Base-by-base conservation (phyloP, 108 stramenopile species). In the Schizochytrium sp. region DNA sequence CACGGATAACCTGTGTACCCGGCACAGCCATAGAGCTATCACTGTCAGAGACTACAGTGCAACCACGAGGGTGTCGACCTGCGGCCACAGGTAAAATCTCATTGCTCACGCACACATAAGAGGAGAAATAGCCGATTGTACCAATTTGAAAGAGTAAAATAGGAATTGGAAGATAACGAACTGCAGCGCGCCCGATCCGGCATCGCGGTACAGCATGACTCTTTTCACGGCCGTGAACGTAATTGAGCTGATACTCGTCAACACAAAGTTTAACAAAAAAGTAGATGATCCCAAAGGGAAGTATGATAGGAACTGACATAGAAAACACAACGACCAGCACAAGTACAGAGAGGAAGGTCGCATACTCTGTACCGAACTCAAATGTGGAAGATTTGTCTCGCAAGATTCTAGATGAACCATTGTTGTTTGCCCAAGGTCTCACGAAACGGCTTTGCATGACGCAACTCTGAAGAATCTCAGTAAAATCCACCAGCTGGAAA, bases 1-100 rank as follows among this genome's bases (percentile, higher is more conserved):
- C 76, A n/a, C 76, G 76, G 55, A 83, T 83, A 53, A 83, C 76
- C 53, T 83, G 76, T 53, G 76, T 83, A 5, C 76, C 76, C n/a
- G 76, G 76, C 8, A 83, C 53, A 40, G 76, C 76, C 76, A 83
- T 2, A 13, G 47, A 49, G 28, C 50, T 38, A 40, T 83, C 76
- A 13, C n/a, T 53, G 28, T 49, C 50, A 28, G 76, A 83, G 1
- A 83, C 76, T 53, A 83, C 76, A 5, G 76, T 55, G 53, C 76
- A 83, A 53, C 76, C 76, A 53, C 76, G 76, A 17, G 76, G 76
- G 40, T 83, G 47, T 53, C 40, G 76, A 10, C 76, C 76, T 5
- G 76, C 76, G 5, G 76, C 76, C 8, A 83, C 47, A 8, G 76
- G 76, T 10, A 83, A 53, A 28, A 83, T 83, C 53, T 83, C 76